Evolutionary conservation across 2,329 filamentous ascomycete species (phyloP).

Genomic region (Lasiodiplodia sp.): DNA sequence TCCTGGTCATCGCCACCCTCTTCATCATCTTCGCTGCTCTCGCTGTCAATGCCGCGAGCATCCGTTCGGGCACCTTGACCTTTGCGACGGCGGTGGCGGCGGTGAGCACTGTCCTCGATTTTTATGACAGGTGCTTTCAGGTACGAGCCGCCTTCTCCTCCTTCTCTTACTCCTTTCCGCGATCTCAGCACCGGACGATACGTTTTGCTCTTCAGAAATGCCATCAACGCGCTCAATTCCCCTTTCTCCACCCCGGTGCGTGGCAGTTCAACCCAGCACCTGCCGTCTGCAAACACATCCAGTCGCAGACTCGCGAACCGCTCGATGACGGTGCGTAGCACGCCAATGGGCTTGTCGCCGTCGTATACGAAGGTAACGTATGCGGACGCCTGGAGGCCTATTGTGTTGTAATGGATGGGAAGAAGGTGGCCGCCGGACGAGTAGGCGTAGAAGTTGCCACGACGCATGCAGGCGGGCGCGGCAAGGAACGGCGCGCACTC

Average conservation of each 20-base stretch:
- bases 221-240: slow-evolving; percentile 3
- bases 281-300: neutral
- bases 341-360: slow-evolving; percentile 35
- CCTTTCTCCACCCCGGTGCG: neutral
- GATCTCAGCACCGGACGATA: slow-evolving; percentile 22
- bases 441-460: slow-evolving; percentile 40
- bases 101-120: neutral
- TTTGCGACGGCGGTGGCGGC: neutral
- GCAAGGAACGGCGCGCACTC: slow-evolving; percentile 43
- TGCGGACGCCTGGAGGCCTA: slow-evolving; percentile 1
- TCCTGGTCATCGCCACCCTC: neutral
- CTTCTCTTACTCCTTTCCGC: neutral
- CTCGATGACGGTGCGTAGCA: slow-evolving; percentile 42
- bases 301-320: slow-evolving; percentile 33
- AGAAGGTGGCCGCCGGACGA: neutral
- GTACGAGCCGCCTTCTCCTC: neutral
- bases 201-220: neutral
- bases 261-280: slow-evolving; percentile 6
- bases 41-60: neutral
- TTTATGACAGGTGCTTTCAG: neutral
- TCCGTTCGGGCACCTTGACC: neutral
- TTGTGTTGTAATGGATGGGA: neutral
- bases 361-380: slow-evolving; percentile 47
- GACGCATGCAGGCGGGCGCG: slow-evolving; percentile 34
- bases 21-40: neutral